Conservation (phyloP, 345 rosid genomes). For the Diplotaxis tenuifolia region DNA sequence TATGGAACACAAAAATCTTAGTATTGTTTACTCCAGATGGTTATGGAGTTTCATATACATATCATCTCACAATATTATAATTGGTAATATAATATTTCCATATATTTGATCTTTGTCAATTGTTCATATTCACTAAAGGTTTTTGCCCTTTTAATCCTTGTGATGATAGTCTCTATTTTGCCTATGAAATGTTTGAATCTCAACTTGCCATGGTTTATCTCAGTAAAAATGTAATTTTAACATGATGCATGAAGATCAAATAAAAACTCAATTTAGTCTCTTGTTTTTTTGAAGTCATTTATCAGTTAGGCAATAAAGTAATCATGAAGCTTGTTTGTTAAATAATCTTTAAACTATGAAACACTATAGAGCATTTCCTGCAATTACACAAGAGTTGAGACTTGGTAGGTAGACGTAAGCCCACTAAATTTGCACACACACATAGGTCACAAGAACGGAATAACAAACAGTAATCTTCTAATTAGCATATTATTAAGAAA, state of each 20-base stretch:
- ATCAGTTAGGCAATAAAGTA: not conserved
- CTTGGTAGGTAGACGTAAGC: slow-evolving; percentile 6
- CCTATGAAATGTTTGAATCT: not conserved
- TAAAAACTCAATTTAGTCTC: not conserved
- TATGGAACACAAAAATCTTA: not conserved
- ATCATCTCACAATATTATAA: not conserved
- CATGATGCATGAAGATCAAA: not conserved
- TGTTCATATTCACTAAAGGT: slow-evolving; percentile 1
- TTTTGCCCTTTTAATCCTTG: not conserved
- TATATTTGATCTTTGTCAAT: not conserved
- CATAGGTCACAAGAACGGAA: slow-evolving; percentile 14
- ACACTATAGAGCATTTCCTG: not conserved
- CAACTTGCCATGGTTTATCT: not conserved
- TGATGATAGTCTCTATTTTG: not conserved
- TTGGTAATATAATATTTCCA: not conserved
- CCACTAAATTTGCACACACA: not conserved
- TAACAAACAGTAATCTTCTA: slow-evolving; percentile 4
- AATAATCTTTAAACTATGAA: not conserved
- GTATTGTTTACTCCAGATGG: not conserved
- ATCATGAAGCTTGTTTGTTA: not conserved
- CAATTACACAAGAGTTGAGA: not conserved
- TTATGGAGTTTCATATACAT: not conserved
- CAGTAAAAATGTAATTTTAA: not conserved
- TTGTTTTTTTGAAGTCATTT: not conserved
- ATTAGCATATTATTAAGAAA: too few relatives aligned